Evolutionary conservation across 2,329 filamentous ascomycete genomes (phyloP).

Genomic region (Alternaria arbusti): DNA sequence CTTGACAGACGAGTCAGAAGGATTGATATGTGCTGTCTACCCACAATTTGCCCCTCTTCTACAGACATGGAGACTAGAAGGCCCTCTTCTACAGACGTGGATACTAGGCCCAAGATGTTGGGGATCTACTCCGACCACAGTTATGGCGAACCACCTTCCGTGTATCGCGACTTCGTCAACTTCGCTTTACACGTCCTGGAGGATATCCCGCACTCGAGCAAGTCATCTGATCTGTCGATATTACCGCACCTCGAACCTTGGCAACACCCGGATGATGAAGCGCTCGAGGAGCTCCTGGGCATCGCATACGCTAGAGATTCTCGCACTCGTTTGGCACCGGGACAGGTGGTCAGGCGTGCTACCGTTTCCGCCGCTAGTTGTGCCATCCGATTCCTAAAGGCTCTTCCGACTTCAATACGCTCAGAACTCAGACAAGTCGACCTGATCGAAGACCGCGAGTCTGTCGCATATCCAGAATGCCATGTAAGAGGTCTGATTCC

Average conservation of each 20-base stretch:
- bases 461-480: neutral
- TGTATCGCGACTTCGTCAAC: neutral
- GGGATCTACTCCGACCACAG: too few species aligned
- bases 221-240: too few species aligned
- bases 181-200: fast-evolving
- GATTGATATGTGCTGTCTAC: neutral
- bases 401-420: neutral
- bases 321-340: too few species aligned
- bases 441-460: neutral
- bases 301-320: neutral
- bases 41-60: neutral
- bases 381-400: neutral
- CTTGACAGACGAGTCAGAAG: too few species aligned
- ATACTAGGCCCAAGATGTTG: too few species aligned
- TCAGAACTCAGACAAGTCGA: neutral
- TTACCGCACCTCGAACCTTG: neutral
- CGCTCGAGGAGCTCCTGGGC: fast-evolving
- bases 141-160: neutral
- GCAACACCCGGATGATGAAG: neutral
- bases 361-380: neutral
- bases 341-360: too few species aligned
- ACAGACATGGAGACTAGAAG: fast-evolving
- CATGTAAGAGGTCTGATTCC: neutral
- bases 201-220: fast-evolving
- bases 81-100: too few species aligned